Percentiles rank a stretch among this genome's conserved stretches.
phyloP scores from a whole-genome alignment of 164 flowering plant genomes.

The Berberis thunbergii region DNA sequence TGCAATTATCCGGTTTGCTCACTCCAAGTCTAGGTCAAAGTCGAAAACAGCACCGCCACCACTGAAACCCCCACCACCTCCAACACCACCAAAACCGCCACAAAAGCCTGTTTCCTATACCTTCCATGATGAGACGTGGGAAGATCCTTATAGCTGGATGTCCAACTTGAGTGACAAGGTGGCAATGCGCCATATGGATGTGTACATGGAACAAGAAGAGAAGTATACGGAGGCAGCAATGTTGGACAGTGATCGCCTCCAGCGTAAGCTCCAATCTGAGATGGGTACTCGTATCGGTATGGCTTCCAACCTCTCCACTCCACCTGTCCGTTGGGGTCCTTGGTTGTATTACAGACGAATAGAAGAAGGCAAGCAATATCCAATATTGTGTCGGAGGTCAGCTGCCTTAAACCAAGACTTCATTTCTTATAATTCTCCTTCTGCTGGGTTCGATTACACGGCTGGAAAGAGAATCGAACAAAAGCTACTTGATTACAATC shows the following conservation, averaged over 20 bases:
- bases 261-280: constrained; percentile 71
- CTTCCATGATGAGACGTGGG: constrained; percentile 23
- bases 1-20: too few relatives aligned
- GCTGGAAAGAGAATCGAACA: constrained; percentile 87
- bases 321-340: constrained; percentile 87
- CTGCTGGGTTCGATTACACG: constrained; percentile 77
- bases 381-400: constrained; percentile 67
- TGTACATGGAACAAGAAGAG: constrained; percentile 92
- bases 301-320: constrained; percentile 56
- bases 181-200: constrained; percentile 91
- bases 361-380: constrained; percentile 92
- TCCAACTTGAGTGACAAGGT: constrained; percentile 69
- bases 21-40: not conserved
- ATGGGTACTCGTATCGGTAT: constrained; percentile 77
- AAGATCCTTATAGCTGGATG: constrained; percentile 85
- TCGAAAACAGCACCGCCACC: constrained; percentile 24
- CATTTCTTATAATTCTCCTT: constrained; percentile 63
- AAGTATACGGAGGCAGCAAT: constrained; percentile 91
- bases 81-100: constrained; percentile 28
- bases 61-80: constrained; percentile 20
- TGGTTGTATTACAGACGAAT: constrained; percentile 92
- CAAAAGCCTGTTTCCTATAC: constrained; percentile 24
- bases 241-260: constrained; percentile 61
- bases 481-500: constrained; percentile 81
- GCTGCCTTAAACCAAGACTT: constrained; percentile 70